Evolutionary conservation across 2,329 filamentous ascomycete species (phyloP).

Genomic region (Hypomyces perniciosus): DNA sequence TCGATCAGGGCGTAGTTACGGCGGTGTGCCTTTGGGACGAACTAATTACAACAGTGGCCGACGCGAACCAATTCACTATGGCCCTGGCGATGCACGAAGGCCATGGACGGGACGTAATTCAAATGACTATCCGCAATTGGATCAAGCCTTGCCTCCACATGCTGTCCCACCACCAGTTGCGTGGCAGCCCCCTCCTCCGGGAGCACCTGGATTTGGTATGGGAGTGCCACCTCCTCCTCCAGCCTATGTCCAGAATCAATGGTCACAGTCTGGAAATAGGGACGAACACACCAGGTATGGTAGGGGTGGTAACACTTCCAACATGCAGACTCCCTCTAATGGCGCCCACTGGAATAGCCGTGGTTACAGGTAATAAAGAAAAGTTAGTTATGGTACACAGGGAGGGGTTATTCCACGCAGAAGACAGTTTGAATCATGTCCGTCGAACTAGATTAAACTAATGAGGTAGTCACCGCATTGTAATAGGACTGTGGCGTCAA

Average conservation of each 20-base stretch:
- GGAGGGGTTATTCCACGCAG: too few relatives aligned
- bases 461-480: too few relatives aligned
- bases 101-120: constrained; percentile 12
- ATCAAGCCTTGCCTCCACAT: constrained; percentile 16
- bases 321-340: neutral
- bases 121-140: constrained; percentile 16
- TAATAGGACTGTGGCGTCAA: too few relatives aligned
- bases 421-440: too few relatives aligned
- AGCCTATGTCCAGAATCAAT: neutral
- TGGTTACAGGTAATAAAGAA: neutral
- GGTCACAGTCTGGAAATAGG: neutral
- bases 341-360: neutral
- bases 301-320: neutral
- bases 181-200: constrained; percentile 27
- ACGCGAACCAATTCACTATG: constrained; percentile 24
- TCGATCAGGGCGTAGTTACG: constrained; percentile 34
- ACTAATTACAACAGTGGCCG: constrained; percentile 13
- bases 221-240: constrained; percentile 29
- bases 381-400: too few relatives aligned
- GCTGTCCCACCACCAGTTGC: constrained; percentile 8
- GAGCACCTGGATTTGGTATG: constrained; percentile 28
- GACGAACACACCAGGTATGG: neutral
- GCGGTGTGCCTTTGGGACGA: constrained; percentile 22
- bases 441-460: too few relatives aligned
- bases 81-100: constrained; percentile 14